These are phyloP conservation scores for Metschnikowia colocasiae DNA, from an alignment of 805 yeast species.

Conservation along the genomic window DNA sequence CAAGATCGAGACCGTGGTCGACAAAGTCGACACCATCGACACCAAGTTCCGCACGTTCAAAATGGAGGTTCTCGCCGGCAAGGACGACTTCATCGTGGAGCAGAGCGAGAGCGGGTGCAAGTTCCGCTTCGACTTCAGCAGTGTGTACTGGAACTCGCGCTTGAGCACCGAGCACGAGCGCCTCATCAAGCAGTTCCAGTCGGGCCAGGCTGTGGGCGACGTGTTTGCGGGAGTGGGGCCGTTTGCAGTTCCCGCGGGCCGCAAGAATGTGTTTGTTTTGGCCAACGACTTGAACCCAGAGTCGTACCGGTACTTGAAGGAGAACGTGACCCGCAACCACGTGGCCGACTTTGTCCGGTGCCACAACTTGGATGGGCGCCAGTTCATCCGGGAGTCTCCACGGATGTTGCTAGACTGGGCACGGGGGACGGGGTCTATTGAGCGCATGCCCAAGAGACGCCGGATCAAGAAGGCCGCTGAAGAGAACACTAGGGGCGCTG, in stretches of 20 bases:
- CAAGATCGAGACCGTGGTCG: conserved; percentile 81
- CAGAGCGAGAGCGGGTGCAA: conserved; percentile 85
- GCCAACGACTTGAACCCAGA: conserved; percentile 95
- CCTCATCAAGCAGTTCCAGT: conserved; percentile 55
- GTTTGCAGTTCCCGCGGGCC: conserved; percentile 93
- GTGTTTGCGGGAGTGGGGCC: conserved; percentile 99
- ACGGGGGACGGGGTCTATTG: conserved; percentile 30
- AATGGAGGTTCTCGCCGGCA: conserved; percentile 93
- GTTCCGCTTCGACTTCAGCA: conserved; percentile 83
- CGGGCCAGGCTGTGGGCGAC: conserved; percentile 81
- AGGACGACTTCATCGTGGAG: conserved; percentile 67
- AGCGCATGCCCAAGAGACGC: conserved; percentile 35
- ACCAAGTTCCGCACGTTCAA: conserved; percentile 87
- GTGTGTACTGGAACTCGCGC: conserved; percentile 97
- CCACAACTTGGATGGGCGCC: conserved; percentile 77
- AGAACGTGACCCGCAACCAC: conserved; percentile 64
- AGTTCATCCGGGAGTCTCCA: conserved; percentile 65
- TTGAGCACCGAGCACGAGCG: conserved; percentile 91
- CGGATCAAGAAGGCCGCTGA: conserved; percentile 16
- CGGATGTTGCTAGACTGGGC: conserved; percentile 47
- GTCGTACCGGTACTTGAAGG: conserved; percentile 64
- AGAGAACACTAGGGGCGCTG: background rate
- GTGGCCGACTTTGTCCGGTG: conserved; percentile 57
- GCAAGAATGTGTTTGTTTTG: conserved; percentile 70
- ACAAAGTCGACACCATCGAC: conserved; percentile 82